Evolutionary conservation across 495 filamentous ascomycete species (phyloP), one percentile per base, ranked within the genome.

Genomic region (Hyaloscypha hepaticicola): DNA sequence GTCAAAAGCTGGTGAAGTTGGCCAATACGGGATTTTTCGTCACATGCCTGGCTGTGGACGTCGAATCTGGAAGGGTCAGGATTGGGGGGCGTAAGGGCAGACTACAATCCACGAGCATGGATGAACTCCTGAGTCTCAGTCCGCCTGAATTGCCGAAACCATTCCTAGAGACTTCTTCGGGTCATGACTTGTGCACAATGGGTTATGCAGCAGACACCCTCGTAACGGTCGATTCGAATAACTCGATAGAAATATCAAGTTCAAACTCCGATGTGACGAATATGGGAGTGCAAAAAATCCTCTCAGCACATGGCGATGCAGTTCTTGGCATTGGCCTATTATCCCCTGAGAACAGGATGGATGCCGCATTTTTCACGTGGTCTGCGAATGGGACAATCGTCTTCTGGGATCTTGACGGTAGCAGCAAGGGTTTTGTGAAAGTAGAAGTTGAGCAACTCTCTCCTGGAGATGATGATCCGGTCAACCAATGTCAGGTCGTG

Each of bases 311-410:
- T 72, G 83, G 87, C 49, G 91, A 92, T 66, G 79, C 92, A 3
- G 88, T 96, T 25, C 78, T 92, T 33, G 95, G 96, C 26, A 86
- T 96, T 31, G 78, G 84, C 60, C 70, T 85, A 4, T 74, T 97
- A 4, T 73, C 80, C 4, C 72, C 74, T 29, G 79, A 83, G 0
- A 88, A 89, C 65, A 69, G 74, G 7, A 72, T 83, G 1, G 76
- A 82, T 11, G 88, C 91, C 2, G 83, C 87, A 28, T 96, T 97
- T 72, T 88, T 91, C 68, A 96, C 92, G 0, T 98, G 92, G 90
- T 91, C 93, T 11, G 83, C 82, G 53, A 84, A 83, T 62, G 95
- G 95, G 5, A 81, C 78, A 26, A 85, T 97, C 45, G 83, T 90
- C 34, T 87, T 95, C 70, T 99, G 96, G 95, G 80, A 86, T 69